Evolutionary conservation across 495 filamentous ascomycete genomes (phyloP).

Genomic region (Neurospora pannonica): DNA sequence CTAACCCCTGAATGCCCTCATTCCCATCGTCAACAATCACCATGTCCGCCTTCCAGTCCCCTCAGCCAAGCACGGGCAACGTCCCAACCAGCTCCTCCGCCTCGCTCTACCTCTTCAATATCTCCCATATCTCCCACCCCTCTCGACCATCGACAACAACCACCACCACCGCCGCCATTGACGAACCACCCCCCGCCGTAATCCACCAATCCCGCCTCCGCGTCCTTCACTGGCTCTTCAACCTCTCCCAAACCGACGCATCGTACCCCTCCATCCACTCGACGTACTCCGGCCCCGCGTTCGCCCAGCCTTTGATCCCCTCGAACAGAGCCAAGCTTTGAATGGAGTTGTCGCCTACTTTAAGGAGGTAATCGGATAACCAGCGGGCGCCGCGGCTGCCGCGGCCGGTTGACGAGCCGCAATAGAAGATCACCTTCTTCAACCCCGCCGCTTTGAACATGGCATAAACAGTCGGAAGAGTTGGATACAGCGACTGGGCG

Average conservation of each 20-base stretch:
- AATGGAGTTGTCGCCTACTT: constrained; percentile 31
- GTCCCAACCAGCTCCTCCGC: neutral
- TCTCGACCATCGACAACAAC: neutral
- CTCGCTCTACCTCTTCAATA: neutral
- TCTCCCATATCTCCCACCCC: neutral
- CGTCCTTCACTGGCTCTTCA: neutral
- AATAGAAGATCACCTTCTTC: constrained; percentile 55
- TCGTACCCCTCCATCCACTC: constrained; percentile 52
- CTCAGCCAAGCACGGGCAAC: neutral
- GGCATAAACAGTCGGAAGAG: constrained; percentile 47
- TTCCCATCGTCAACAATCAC: neutral
- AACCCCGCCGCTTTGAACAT: constrained; percentile 42
- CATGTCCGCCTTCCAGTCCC: neutral
- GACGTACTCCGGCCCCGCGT: constrained; percentile 45
- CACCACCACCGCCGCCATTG: neutral
- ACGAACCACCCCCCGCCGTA: neutral
- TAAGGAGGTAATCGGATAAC: constrained; percentile 54
- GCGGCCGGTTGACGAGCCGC: constrained; percentile 59
- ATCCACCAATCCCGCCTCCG: neutral
- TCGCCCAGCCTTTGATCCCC: constrained; percentile 59
- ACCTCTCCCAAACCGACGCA: constrained; percentile 32
- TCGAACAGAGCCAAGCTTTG: constrained; percentile 48
- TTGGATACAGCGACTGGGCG: constrained; percentile 54
- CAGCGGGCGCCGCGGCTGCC: constrained; percentile 54
- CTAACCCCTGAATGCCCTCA: neutral